Evolutionary conservation across 2,329 filamentous ascomycete genomes (phyloP), one percentile per base, ranked within the genome.

Genomic region (Cercospora brassicicola): DNA sequence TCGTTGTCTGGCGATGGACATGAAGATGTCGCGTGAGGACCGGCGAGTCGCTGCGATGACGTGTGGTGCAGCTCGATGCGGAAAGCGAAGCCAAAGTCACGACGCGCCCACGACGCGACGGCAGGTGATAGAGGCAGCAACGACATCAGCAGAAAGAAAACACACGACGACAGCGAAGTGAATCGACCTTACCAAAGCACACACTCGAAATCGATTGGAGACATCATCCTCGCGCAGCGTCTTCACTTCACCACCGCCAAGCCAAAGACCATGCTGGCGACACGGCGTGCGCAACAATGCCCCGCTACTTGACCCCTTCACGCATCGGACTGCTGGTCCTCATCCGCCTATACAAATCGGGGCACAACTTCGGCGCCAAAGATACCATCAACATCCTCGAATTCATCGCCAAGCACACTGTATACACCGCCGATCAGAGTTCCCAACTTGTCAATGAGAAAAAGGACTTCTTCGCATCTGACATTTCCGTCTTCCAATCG

Each of bases 241-340:
- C 45, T 51, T 33, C 26, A 31, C 53, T 26, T 57, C 53, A 30
- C 23, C 53, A n/a, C 26, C 53, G 33, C 30, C 51, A 45, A 42
- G 31, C 57, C 28, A 23, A 62, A 62, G n/a, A 62, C 26, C 13
- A 31, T 45, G 36, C 15, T 42, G 20, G n/a, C 11, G 1, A 30
- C 4, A 31, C 28, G 23, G 7, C 28, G n/a, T 30, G 18, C 33
- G 23, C 42, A 45, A 26, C 62, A 26, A 96, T 94, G 90, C 87
- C 90, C 74, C 90, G 91, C 66, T 96, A 91, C 79, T 85, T 98
- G 56, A 96, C 92, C n/a, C 92, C 94, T 11, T 90, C 92, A 73
- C 96, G 95, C 78, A 87, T 98, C 73, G 90, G 91, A 76, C 85
- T 97, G 26, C 86, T 98, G 65, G 88, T 89, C 64, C 86, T 99